Percentiles rank a stretch among this genome's conserved stretches.
Conservation (phyloP, 768 basidiomycete species). For the Hydnomerulius pinastri region DNA sequence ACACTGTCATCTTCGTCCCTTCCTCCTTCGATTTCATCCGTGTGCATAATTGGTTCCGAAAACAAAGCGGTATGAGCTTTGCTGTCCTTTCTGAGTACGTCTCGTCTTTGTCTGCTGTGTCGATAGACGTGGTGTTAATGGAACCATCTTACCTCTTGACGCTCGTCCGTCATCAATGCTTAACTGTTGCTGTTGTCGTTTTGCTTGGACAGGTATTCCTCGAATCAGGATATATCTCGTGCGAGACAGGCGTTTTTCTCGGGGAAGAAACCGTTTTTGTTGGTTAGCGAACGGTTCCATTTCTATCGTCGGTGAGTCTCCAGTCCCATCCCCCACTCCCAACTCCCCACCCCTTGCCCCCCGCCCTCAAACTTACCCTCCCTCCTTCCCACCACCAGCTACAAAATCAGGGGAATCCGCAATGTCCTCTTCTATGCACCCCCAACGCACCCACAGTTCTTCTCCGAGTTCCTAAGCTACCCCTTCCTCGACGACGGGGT, state of each 20-base stretch:
- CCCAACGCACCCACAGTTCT: constrained; percentile 90
- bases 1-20: constrained; percentile 87
- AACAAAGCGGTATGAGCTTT: constrained; percentile 68
- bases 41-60: constrained; percentile 83
- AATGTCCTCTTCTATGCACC: constrained; percentile 93
- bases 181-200: no score
- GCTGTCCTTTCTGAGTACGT: constrained; percentile 89
- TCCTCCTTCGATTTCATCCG: constrained; percentile 97
- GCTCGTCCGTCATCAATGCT: no score
- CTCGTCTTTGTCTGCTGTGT: no score
- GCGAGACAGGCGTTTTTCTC: constrained; percentile 92
- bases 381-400: constrained; percentile 47
- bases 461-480: constrained; percentile 84
- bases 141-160: no score
- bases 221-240: constrained; percentile 91
- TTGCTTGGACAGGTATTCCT: constrained; percentile 73
- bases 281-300: constrained; percentile 97
- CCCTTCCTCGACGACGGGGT: constrained; percentile 91
- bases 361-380: neutral
- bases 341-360: no score
- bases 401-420: constrained; percentile 89
- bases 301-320: constrained; percentile 80
- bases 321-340: neutral
- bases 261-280: constrained; percentile 81
- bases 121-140: no score